Percentiles rank a stretch among this genome's conserved stretches.
phyloP scores from a whole-genome alignment of 2,329 filamentous ascomycete species.

The Fusarium penzigii region DNA sequence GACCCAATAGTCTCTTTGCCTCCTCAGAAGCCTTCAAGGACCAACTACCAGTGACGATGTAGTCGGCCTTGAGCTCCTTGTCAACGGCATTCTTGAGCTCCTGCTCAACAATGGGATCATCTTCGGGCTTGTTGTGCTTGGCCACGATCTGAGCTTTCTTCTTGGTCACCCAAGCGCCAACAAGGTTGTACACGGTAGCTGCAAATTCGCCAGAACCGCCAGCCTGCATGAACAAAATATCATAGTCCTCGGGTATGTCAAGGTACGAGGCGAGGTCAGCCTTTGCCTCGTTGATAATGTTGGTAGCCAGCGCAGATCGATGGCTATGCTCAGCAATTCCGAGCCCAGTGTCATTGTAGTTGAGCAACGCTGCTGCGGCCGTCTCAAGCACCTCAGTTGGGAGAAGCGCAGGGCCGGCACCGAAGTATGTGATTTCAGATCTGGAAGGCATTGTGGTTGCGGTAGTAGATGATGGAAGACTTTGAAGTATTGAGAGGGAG shows the following conservation, averaged over 20 bases:
- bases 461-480: conserved; percentile 4
- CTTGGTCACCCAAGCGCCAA: conserved; percentile 77
- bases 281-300: conserved; percentile 79
- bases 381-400: conserved; percentile 79
- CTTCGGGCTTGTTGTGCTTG: conserved; percentile 50
- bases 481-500: conserved; percentile 7
- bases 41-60: conserved; percentile 86
- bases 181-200: conserved; percentile 80
- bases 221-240: conserved; percentile 84
- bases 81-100: conserved; percentile 65
- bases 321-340: conserved; percentile 91
- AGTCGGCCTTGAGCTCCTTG: conserved; percentile 78
- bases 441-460: conserved; percentile 63
- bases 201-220: conserved; percentile 87
- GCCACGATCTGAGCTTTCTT: conserved; percentile 61
- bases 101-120: conserved; percentile 54
- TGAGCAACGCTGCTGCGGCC: conserved; percentile 74
- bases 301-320: conserved; percentile 74
- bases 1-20: conserved; percentile 73
- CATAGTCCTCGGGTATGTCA: conserved; percentile 83
- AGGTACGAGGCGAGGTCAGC: conserved; percentile 71
- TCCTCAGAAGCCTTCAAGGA: conserved; percentile 88
- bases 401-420: conserved; percentile 84
- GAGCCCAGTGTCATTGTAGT: conserved; percentile 79
- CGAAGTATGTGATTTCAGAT: conserved; percentile 81